Conservation (phyloP, 306 rosid genomes). For the Pyrus communis region DNA sequence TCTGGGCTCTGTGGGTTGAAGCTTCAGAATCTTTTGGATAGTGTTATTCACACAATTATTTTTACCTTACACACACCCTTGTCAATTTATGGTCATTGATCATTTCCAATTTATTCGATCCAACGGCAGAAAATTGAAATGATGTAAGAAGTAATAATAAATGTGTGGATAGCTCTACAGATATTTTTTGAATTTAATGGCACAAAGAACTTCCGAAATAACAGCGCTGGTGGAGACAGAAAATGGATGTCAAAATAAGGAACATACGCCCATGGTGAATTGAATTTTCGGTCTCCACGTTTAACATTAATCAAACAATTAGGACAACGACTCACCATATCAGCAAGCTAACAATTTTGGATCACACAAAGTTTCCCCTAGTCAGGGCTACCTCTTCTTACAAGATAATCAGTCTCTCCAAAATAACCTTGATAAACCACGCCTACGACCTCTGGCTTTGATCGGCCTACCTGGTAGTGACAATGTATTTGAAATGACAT, state of each 20-base stretch:
- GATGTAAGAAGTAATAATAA: too few species aligned
- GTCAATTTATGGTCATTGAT: too few species aligned
- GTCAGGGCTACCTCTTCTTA: background rate
- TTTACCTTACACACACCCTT: too few species aligned
- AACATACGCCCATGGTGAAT: background rate
- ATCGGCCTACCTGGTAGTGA: conserved; percentile 9
- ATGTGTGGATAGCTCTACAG: too few species aligned
- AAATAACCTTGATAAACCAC: conserved; percentile 16
- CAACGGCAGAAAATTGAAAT: too few species aligned
- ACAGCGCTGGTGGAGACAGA: background rate
- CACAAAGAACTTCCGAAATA: too few species aligned
- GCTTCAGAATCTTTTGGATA: too few species aligned
- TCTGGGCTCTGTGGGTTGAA: too few species aligned
- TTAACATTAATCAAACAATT: background rate
- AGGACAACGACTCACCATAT: background rate
- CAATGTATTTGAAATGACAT: background rate
- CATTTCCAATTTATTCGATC: too few species aligned
- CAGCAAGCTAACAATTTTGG: background rate
- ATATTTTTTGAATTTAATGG: too few species aligned
- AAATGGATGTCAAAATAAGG: background rate
- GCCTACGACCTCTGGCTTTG: conserved; percentile 11
- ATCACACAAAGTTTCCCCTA: background rate
- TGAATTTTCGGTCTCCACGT: background rate
- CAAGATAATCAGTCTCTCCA: conserved; percentile 10
- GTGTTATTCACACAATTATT: too few species aligned